These are phyloP conservation scores for Pisolithus marmoratus DNA, from an alignment of 768 basidiomycete genomes.

Conservation along the genomic window DNA sequence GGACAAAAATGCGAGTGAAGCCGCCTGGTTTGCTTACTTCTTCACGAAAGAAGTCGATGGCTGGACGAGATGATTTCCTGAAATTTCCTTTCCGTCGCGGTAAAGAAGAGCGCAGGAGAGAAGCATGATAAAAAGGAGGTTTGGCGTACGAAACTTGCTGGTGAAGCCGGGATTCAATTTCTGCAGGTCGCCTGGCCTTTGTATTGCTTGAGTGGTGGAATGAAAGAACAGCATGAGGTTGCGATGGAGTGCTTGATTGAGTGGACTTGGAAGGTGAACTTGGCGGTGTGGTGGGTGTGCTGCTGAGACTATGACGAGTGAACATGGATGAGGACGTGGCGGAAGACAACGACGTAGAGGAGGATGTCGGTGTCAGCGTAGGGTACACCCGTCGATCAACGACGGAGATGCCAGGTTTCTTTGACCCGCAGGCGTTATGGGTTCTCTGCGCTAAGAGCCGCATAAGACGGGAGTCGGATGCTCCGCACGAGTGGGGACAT, in stretches of 20 bases:
- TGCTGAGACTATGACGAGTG: background rate
- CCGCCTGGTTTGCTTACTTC: conserved; percentile 8
- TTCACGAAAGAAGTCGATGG: conserved; percentile 23
- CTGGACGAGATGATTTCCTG: conserved; percentile 15
- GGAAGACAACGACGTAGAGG: background rate
- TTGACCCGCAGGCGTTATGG: background rate
- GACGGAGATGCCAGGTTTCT: background rate
- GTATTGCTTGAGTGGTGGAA: background rate
- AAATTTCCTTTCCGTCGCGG: conserved; percentile 23
- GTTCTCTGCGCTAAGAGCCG: conserved; percentile 12
- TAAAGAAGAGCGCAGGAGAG: conserved; percentile 21
- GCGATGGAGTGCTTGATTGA: background rate
- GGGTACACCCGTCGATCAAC: background rate
- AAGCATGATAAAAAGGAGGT: conserved; percentile 23
- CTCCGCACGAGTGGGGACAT: conserved; percentile 14
- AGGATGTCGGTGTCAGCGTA: background rate
- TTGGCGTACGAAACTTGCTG: conserved; percentile 13
- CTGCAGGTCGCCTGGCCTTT: background rate
- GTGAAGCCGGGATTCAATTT: conserved; percentile 6
- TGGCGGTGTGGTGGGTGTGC: conserved; percentile 2
- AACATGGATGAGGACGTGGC: conserved; percentile 1
- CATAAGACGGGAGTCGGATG: conserved; percentile 22
- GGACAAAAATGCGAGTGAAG: conserved; percentile 2
- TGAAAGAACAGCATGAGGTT: background rate
- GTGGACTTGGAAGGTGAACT: conserved; percentile 1